Evolutionary conservation across 2,329 filamentous ascomycete genomes (phyloP), one percentile per base, ranked within the genome.

Genomic region (Ophiostoma sp.): DNA sequence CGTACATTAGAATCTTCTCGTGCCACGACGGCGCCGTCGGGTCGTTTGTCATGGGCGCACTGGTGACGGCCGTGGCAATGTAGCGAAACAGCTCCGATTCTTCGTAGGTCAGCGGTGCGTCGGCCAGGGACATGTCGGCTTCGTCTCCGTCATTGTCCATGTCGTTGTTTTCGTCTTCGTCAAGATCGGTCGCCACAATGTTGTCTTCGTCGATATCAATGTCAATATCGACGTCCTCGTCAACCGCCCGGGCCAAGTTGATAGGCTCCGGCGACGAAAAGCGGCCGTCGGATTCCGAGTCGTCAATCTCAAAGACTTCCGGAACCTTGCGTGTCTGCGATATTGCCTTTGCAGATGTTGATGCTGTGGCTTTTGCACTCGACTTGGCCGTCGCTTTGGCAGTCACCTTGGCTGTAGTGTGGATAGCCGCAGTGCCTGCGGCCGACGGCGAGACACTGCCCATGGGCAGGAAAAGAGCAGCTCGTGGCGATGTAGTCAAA

Each of bases 1-100:
- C 95, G 80, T 97, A 98, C 80, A 98, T 89, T 6, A 98, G 85
- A 64, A 99, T 98, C 82, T 94, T 97, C 82, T 98, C 94, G 77
- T 97, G 87, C 93, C 95, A 98, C 1, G 89, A 94, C 17, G 89
- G 89, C 2, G 86, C 80, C 7, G 76, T 75, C 0, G 85, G 82
- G 76, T 90, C 84, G 3, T 78, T 83, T 0, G 87, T 85, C 15
- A 84, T 84, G 2, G 88, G 85, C 3, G 85, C 84, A 0, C 83
- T 82, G 9, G 78, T 86, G 11, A 92, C 82, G 0, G 89, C 89
- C 52, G 83, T 82, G 0, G 87, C 87, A 70, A 92, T 90, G 75
- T 84, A 80, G 33, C 78, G 77, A 75, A 90, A 90, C 31, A 90
- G 77, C 0, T 78, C 79, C 0, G 81, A 76, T 75, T 88, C 84